A percentile compares a stretch with the other conserved stretches of the same genome.
Conservation (phyloP, 2,329 filamentous ascomycete genomes). For the Ophiognomonia clavigignenti-juglandacearum region DNA sequence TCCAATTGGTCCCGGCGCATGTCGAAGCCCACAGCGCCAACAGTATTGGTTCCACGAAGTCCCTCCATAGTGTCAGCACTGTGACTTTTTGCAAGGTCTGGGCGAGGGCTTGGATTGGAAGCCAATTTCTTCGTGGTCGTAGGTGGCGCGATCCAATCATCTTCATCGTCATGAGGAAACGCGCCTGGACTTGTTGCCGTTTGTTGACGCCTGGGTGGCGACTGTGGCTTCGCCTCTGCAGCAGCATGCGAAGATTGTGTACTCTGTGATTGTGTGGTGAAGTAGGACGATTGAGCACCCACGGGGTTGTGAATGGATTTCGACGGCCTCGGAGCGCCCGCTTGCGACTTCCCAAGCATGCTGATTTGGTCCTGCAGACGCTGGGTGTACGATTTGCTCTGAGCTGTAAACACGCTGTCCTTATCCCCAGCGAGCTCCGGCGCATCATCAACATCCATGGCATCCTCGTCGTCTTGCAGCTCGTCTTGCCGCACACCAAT, state of each 20-base stretch:
- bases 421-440: constrained; percentile 40
- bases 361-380: constrained; percentile 89
- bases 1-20: constrained; percentile 36
- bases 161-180: constrained; percentile 56
- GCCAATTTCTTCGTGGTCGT: constrained; percentile 25
- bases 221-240: constrained; percentile 21
- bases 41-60: constrained; percentile 42
- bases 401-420: constrained; percentile 47
- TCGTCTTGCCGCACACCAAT: constrained; percentile 47
- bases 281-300: constrained; percentile 26
- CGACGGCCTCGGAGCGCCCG: constrained; percentile 40
- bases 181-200: constrained; percentile 47
- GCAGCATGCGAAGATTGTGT: constrained; percentile 22
- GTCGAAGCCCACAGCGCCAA: constrained; percentile 42
- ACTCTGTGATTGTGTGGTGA: constrained; percentile 24
- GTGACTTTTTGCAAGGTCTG: constrained; percentile 54
- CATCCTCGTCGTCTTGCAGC: constrained; percentile 45
- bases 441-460: constrained; percentile 41
- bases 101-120: constrained; percentile 40
- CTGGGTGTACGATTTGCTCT: constrained; percentile 91
- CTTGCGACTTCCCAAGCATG: constrained; percentile 56
- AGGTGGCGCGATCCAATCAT: constrained; percentile 60
- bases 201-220: constrained; percentile 29
- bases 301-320: constrained; percentile 40
- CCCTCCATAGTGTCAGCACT: constrained; percentile 59